A percentile compares a stretch with the other conserved stretches of the same genome.
Evolutionary conservation across 2,329 filamentous ascomycete species (phyloP).

Genomic region (Cladorrhinum sp.): DNA sequence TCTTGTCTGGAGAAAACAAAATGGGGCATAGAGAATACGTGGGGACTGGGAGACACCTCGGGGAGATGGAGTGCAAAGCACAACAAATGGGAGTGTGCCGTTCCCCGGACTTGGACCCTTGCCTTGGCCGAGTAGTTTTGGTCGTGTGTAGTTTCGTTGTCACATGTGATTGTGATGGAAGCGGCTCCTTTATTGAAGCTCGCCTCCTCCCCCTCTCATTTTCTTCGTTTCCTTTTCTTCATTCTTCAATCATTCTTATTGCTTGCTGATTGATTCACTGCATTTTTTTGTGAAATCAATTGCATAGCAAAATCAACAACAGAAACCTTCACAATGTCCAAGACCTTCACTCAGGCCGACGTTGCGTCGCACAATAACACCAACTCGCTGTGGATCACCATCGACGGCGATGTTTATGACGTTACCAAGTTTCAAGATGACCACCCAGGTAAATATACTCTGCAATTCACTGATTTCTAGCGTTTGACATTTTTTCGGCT

Average conservation of each 20-base stretch:
- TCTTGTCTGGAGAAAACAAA: neutral
- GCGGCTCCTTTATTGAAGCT: conserved; percentile 11
- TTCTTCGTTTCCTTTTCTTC: neutral
- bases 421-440: conserved; percentile 84
- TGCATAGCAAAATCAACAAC: neutral
- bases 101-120: neutral
- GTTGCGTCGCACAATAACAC: conserved; percentile 90
- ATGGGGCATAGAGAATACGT: neutral
- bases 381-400: conserved; percentile 80
- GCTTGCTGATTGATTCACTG: neutral
- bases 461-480: neutral
- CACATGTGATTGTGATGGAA: conserved; percentile 15
- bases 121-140: neutral
- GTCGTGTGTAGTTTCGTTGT: conserved; percentile 1
- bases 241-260: neutral
- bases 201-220: neutral
- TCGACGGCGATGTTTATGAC: conserved; percentile 96
- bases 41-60: neutral
- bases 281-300: neutral
- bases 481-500: neutral
- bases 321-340: conserved; percentile 68
- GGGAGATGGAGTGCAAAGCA: neutral
- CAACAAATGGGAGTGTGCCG: neutral
- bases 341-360: conserved; percentile 78
- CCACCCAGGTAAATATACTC: conserved; percentile 63